These are phyloP conservation scores for Diplotaxis tenuifolia DNA, from an alignment of 345 rosid species.

Conservation along the genomic window DNA sequence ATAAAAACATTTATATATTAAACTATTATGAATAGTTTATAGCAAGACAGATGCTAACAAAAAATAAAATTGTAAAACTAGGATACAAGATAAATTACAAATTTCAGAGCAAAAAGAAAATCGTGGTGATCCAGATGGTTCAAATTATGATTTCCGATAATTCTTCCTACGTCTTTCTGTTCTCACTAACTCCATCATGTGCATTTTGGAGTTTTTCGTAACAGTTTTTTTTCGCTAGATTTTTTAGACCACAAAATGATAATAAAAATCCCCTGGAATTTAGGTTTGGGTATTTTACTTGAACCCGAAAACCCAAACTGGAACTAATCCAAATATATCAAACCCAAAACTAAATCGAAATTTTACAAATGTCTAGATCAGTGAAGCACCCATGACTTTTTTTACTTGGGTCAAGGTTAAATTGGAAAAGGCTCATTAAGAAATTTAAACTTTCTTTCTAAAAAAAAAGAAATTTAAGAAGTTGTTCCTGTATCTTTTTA, in stretches of 20 bases:
- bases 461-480: too few species aligned
- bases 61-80: neutral
- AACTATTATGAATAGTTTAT: too few species aligned
- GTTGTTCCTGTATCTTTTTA: too few species aligned
- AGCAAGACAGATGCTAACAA: neutral
- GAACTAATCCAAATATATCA: neutral
- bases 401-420: too few species aligned
- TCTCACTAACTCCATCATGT: neutral
- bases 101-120: neutral
- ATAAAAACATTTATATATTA: too few species aligned
- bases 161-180: neutral
- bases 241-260: neutral
- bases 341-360: neutral
- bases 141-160: neutral
- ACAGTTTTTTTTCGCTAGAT: neutral
- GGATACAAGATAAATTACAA: neutral
- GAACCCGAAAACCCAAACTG: neutral
- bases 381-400: neutral
- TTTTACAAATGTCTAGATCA: neutral
- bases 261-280: neutral
- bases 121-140: neutral
- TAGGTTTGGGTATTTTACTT: neutral
- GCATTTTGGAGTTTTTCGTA: neutral
- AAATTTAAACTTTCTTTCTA: too few species aligned
- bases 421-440: too few species aligned